Base-by-base conservation (phyloP, 129 eudicot genomes). In the Erigeron canadensis region DNA sequence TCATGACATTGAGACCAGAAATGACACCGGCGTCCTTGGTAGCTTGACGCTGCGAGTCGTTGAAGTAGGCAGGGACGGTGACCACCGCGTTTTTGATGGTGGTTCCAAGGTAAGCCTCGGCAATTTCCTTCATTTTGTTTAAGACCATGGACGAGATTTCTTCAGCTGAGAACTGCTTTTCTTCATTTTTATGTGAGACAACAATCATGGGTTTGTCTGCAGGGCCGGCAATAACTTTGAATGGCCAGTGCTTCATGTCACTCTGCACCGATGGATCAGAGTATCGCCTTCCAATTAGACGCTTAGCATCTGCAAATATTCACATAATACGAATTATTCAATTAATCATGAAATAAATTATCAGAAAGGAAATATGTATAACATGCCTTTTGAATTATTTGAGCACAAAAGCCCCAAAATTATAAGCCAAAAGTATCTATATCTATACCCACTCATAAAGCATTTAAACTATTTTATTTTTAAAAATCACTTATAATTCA, bases 131-230 rank as follows among this genome's bases (percentile, higher is more conserved):
- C 54, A 47, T 47, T 8, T 47, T 47, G 54, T 10, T 2, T 47
- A 47, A 47, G 15, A 47, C 54, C 54, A 47, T 47, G 16, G 54
- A 47, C 1, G 54, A 47, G 16, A 47, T 47, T 5, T 47, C 54
- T 47, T 47, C 54, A 12, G 54, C 54, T 8, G 54, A 47, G 5
- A 47, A 47, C 10, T 47, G 54, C 15, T 47, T 47, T 15, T 47
- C 54, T 47, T 47, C 54, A n/a, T 47, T 47, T 47, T 47, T 47
- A 15, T 47, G 10, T 10, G 11, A 10, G 54, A 47, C 16, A 12
- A 47, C 54, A 47, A 47, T 48, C 55, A 48, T 48, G 55, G 55
- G 55, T 48, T 48, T 48, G 55, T 48, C 55, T 11, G 16, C 55
- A 4, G 17, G 55, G 55, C 55, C 55, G 12, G 55, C 16, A 16